Evolutionary conservation across 257 asterid genomes (phyloP).

Genomic region (Nyctanthes arbortristis): DNA sequence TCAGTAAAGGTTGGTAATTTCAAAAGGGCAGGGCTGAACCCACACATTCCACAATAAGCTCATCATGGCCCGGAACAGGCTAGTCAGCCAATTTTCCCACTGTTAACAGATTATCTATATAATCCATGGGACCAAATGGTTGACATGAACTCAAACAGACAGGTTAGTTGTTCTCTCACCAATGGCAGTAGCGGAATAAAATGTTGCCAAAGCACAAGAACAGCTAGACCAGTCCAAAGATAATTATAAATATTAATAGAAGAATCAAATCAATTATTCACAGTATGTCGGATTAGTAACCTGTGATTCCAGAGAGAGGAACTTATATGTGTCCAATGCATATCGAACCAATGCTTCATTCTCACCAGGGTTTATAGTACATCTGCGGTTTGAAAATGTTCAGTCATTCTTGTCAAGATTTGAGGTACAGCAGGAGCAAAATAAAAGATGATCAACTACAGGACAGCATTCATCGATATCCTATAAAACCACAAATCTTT

Average conservation of each 20-base stretch:
- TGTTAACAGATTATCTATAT: background rate
- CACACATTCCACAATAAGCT: background rate
- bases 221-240: background rate
- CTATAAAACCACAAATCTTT: background rate
- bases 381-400: conserved; percentile 49
- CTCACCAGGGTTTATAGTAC: conserved; percentile 98
- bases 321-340: conserved; percentile 81
- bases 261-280: background rate
- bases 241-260: background rate
- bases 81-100: background rate
- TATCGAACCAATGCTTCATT: conserved; percentile 95
- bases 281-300: no score
- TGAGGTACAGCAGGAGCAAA: background rate
- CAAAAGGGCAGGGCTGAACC: background rate
- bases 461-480: background rate
- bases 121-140: conserved; percentile 2
- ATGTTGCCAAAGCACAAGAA: background rate
- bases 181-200: background rate
- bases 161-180: background rate
- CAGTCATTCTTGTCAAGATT: conserved; percentile 19
- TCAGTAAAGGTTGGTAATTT: background rate
- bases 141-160: background rate
- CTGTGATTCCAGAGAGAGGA: conserved; percentile 87
- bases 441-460: background rate
- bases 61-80: background rate